Conservation (phyloP, 83 land plant species). For the Diphasiastrum complanatum region DNA sequence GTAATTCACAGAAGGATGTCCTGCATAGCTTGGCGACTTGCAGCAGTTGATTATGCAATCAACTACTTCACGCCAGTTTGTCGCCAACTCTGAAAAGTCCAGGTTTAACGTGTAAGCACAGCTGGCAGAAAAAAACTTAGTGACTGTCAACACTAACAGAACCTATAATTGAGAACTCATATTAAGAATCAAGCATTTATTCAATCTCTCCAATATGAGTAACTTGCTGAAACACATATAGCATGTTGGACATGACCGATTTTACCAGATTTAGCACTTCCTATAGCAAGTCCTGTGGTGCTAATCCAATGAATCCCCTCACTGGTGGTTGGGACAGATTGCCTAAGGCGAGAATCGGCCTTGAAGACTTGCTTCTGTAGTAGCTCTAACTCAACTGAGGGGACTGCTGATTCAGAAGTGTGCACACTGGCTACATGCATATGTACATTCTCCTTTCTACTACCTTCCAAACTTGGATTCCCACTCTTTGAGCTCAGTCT, state of each 20-base stretch:
- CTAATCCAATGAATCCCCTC: conserved; percentile 30
- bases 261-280: conserved; percentile 18
- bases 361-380: background rate
- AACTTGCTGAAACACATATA: background rate
- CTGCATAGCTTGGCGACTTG: conserved; percentile 18
- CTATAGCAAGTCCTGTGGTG: conserved; percentile 28
- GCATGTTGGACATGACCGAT: background rate
- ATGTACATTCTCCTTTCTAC: background rate
- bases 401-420: no score
- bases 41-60: conserved; percentile 61
- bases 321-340: background rate
- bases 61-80: conserved; percentile 21
- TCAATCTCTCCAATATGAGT: conserved; percentile 3
- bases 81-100: conserved; percentile 26
- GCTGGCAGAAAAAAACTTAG: background rate
- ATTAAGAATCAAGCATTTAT: background rate
- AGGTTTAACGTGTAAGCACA: background rate
- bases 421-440: background rate
- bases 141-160: background rate
- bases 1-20: conserved; percentile 4
- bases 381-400: no score
- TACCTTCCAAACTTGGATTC: background rate
- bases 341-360: background rate
- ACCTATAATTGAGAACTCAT: no score
- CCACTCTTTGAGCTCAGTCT: conserved; percentile 31